phyloP scores from a whole-genome alignment of 2,329 filamentous ascomycete species.

The Xylariaceae sp. region DNA sequence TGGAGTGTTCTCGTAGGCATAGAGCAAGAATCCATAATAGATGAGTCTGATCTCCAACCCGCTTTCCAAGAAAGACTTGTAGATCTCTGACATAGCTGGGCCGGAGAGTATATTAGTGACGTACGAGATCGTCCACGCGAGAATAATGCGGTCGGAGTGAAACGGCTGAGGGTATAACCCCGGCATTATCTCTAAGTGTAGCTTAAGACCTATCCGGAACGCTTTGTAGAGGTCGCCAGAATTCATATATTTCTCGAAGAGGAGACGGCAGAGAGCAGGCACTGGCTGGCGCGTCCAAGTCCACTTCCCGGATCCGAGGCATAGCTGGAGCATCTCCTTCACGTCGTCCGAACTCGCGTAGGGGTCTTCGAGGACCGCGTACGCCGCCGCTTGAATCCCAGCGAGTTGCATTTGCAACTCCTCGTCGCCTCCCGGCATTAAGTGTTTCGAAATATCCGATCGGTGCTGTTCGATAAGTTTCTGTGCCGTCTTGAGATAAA shows the following conservation, averaged over 20 bases:
- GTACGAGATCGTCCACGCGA: constrained; percentile 24
- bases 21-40: constrained; percentile 28
- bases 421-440: constrained; percentile 7
- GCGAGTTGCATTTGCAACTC: constrained; percentile 21
- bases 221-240: constrained; percentile 21
- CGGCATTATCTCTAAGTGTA: constrained; percentile 26
- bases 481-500: constrained; percentile 21
- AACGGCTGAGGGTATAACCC: constrained; percentile 22
- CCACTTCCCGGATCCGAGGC: constrained; percentile 28
- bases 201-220: constrained; percentile 26
- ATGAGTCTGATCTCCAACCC: constrained; percentile 25
- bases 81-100: constrained; percentile 17
- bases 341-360: constrained; percentile 17
- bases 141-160: constrained; percentile 22
- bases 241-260: constrained; percentile 23
- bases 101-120: constrained; percentile 26
- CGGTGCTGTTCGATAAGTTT: constrained; percentile 16
- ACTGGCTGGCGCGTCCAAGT: constrained; percentile 26
- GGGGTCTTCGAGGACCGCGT: constrained; percentile 16
- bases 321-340: constrained; percentile 23
- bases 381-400: constrained; percentile 26
- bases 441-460: constrained; percentile 11
- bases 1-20: constrained; percentile 23
- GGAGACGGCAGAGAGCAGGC: constrained; percentile 22
- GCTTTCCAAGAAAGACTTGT: constrained; percentile 21